phyloP scores from a whole-genome alignment of 192 early-diverging fungal genomes.

The Umbelopsis isabellina region DNA sequence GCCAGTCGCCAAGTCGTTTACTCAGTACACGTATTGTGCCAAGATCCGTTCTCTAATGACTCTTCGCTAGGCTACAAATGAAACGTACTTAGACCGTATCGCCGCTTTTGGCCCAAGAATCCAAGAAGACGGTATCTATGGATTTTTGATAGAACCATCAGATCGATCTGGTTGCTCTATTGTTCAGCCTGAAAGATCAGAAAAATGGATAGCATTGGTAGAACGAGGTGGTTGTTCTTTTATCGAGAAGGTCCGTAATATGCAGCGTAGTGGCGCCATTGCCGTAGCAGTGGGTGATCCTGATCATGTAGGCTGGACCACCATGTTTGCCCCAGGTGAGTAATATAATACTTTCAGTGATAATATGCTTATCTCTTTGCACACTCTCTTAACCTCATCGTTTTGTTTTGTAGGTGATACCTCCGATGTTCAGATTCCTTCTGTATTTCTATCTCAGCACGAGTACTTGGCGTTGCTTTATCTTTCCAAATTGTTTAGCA shows the following conservation, averaged over 20 bases:
- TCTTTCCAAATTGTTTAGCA: conserved; percentile 23
- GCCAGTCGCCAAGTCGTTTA: neutral
- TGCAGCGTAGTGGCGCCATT: conserved; percentile 84
- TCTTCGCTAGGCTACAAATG: conserved; percentile 54
- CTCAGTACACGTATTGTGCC: no score
- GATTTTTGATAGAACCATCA: conserved; percentile 58
- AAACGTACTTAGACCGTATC: conserved; percentile 62
- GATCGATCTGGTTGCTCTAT: conserved; percentile 64
- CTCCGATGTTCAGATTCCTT: conserved; percentile 84
- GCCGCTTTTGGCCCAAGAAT: conserved; percentile 88
- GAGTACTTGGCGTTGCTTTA: conserved; percentile 66
- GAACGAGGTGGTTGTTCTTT: conserved; percentile 90
- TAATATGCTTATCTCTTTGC: neutral
- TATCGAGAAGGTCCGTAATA: conserved; percentile 86
- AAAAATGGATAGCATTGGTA: conserved; percentile 83
- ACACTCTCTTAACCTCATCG: neutral
- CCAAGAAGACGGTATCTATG: conserved; percentile 70
- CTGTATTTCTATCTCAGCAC: conserved; percentile 79
- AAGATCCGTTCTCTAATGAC: no score
- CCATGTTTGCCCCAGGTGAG: conserved; percentile 81
- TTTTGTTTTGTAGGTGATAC: conserved; percentile 66
- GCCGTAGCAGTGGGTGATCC: conserved; percentile 90
- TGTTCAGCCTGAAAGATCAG: conserved; percentile 41
- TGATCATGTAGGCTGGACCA: conserved; percentile 73
- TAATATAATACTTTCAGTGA: neutral